Conservation (phyloP, 23 red algal species). For the Gracilaria gracilis region DNA sequence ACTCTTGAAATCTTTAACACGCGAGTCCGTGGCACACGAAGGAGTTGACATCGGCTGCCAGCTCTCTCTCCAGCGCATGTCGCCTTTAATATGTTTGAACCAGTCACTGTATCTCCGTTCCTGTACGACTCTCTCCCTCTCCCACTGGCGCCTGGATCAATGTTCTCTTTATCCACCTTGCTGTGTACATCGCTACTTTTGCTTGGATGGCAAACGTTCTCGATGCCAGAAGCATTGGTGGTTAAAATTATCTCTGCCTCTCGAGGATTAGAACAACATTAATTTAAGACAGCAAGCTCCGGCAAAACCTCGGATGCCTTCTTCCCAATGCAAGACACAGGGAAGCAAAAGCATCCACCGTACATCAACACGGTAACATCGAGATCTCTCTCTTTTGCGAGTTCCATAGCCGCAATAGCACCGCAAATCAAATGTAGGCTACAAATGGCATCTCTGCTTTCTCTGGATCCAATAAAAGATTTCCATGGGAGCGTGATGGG, state of each 20-base stretch:
- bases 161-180: neutral
- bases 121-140: no score
- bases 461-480: neutral
- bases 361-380: conserved; percentile 14
- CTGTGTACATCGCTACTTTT: no score
- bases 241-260: neutral
- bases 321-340: neutral
- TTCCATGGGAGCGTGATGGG: conserved; percentile 3
- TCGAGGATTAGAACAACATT: neutral
- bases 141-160: no score
- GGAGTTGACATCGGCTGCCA: no score
- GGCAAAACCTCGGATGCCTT: neutral
- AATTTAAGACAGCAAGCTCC: neutral
- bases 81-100: no score
- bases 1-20: neutral
- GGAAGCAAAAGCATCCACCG: conserved; percentile 29
- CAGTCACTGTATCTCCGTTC: no score
- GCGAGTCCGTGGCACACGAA: neutral
- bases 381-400: conserved; percentile 12
- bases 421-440: conserved; percentile 22
- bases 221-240: neutral
- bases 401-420: conserved; percentile 1
- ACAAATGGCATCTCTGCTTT: conserved; percentile 13
- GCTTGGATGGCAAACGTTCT: no score
- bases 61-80: no score